Percentiles rank a stretch among this genome's conserved stretches.
Conservation (phyloP, 768 basidiomycete species). For the Tremella yokohamensis region DNA sequence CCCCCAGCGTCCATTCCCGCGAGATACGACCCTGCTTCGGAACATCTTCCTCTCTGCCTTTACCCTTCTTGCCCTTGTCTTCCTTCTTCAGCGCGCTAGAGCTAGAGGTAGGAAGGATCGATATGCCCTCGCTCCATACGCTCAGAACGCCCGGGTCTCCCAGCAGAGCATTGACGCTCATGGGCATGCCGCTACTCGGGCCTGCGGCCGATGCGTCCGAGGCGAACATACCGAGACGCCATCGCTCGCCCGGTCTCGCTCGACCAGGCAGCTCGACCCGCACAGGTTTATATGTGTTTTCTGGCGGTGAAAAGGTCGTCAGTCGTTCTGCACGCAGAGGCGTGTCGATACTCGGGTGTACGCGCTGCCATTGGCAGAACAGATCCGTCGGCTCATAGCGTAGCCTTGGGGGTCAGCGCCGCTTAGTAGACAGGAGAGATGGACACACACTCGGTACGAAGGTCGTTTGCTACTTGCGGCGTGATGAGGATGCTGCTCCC, state of each 20-base stretch:
- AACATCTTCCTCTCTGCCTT: conserved; percentile 30
- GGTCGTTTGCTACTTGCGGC: conserved; percentile 83
- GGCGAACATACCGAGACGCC: conserved; percentile 61
- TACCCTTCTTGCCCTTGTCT: conserved; percentile 20
- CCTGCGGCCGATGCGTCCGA: not conserved
- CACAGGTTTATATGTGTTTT: conserved; percentile 72
- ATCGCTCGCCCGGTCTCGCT: conserved; percentile 59
- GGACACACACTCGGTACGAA: conserved; percentile 66
- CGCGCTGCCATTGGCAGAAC: conserved; percentile 63
- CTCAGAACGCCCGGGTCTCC: conserved; percentile 17
- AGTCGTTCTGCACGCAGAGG: conserved; percentile 56
- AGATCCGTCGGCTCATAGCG: conserved; percentile 61
- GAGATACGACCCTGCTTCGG: conserved; percentile 29
- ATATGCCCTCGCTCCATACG: conserved; percentile 46
- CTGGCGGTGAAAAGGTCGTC: conserved; percentile 64
- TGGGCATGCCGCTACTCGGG: conserved; percentile 1
- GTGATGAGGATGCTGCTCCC: conserved; percentile 59
- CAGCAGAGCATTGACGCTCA: not conserved
- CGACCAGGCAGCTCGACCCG: conserved; percentile 63
- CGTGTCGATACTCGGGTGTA: conserved; percentile 5
- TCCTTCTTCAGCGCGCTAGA: conserved; percentile 40
- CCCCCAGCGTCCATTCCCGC: conserved; percentile 26
- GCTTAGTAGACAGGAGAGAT: conserved; percentile 5
- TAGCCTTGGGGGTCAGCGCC: conserved; percentile 37
- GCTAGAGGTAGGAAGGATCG: conserved; percentile 13